These are phyloP conservation scores for Pseudogymnoascus sp. DNA, from an alignment of 2,329 filamentous ascomycete genomes.

Conservation along the genomic window DNA sequence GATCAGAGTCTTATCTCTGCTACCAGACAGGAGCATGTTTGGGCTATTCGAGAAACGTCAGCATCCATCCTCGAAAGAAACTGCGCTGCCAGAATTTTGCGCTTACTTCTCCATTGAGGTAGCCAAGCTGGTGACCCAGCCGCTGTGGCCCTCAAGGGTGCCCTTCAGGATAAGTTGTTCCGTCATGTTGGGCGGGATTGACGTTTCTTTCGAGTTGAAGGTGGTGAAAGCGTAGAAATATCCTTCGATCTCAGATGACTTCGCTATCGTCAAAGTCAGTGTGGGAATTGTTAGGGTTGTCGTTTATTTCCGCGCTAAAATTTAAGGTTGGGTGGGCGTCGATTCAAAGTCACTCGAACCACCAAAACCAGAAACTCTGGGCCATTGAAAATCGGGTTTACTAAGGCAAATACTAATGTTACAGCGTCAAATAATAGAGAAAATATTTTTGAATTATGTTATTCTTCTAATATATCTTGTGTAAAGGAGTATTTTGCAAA, in stretches of 20 bases:
- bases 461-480: neutral
- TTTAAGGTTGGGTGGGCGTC: constrained; percentile 2
- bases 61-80: constrained; percentile 15
- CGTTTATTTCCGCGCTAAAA: constrained; percentile 6
- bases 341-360: constrained; percentile 2
- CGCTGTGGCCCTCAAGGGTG: constrained; percentile 97
- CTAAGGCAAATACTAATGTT: neutral
- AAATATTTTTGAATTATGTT: neutral
- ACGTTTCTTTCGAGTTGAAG: constrained; percentile 33
- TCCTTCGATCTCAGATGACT: constrained; percentile 6
- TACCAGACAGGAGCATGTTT: constrained; percentile 98
- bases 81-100: constrained; percentile 10
- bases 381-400: neutral
- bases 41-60: constrained; percentile 50
- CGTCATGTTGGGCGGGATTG: constrained; percentile 26
- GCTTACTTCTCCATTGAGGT: constrained; percentile 97
- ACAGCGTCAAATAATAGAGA: neutral
- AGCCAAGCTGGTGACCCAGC: constrained; percentile 98
- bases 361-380: neutral
- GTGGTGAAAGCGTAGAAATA: constrained; percentile 20
- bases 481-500: neutral
- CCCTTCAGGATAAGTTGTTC: constrained; percentile 69
- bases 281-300: constrained; percentile 6
- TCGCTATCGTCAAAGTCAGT: constrained; percentile 6
- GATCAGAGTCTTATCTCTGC: constrained; percentile 98